Conservation (phyloP, 2,329 filamentous ascomycete genomes). For the Dendrostoma leiphaemia region DNA sequence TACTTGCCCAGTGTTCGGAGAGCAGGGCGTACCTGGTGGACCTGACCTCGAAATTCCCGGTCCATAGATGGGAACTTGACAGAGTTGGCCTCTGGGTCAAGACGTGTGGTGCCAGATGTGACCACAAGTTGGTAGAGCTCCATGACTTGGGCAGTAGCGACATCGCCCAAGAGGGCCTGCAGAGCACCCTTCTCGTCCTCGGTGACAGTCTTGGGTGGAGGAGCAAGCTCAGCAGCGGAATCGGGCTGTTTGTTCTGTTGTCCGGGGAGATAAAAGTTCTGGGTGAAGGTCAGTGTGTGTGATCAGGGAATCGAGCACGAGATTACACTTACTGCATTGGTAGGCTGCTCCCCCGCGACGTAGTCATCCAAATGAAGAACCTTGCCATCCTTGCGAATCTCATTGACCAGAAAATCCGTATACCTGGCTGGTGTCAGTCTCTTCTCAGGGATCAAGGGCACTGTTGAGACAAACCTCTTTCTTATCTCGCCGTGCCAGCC, state of each 20-base stretch:
- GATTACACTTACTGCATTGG: neutral
- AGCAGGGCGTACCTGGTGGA: slow-evolving; percentile 43
- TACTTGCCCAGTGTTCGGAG: neutral
- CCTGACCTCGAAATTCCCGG: slow-evolving; percentile 41
- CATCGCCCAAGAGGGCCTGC: slow-evolving; percentile 35
- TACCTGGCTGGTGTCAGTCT: slow-evolving; percentile 50
- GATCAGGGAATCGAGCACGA: neutral
- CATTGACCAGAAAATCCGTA: slow-evolving; percentile 90
- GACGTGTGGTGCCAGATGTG: slow-evolving; percentile 25
- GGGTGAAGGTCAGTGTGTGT: neutral
- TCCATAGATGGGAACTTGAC: slow-evolving; percentile 42
- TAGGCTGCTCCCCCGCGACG: slow-evolving; percentile 11
- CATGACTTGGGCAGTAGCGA: slow-evolving; percentile 39
- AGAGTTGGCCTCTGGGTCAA: slow-evolving; percentile 27
- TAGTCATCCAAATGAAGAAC: slow-evolving; percentile 66
- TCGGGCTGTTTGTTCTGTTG: slow-evolving; percentile 18
- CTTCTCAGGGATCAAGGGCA: slow-evolving; percentile 21
- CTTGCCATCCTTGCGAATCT: slow-evolving; percentile 73
- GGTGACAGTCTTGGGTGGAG: slow-evolving; percentile 22
- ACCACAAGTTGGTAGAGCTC: slow-evolving; percentile 37
- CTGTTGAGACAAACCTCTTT: slow-evolving; percentile 39
- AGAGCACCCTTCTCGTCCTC: slow-evolving; percentile 35
- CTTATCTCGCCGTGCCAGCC: slow-evolving; percentile 43
- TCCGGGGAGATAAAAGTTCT: slow-evolving; percentile 11
- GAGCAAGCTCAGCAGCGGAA: slow-evolving; percentile 20